Base-by-base conservation (phyloP, 805 yeast species). In the Maudiozyma bulderi region DNA sequence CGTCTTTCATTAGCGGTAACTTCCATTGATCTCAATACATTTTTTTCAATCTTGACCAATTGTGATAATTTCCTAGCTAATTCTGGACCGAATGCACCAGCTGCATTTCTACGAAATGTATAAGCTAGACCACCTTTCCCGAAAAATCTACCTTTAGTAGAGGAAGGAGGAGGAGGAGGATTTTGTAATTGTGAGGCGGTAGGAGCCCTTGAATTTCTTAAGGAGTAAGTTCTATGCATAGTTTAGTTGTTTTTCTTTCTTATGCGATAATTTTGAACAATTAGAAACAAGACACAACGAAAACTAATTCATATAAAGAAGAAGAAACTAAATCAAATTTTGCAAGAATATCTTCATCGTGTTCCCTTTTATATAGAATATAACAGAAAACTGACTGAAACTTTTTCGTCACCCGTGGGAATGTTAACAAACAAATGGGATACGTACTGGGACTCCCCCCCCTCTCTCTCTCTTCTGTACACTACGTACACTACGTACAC, bases 221-320 rank as follows among this genome's bases (percentile, higher is more conserved):
- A 77, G 35, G 99, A 91, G 73, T 93, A 93, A 46, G 99, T 91
- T 83, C 97, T 86, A 78, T 91, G 97, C 99, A 93, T 93, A 2
- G 11, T 44, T 9, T 38, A n/a, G 13, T 9, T n/a, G n/a, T n/a
- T n/a, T n/a, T n/a, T 10, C n/a, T 9, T 38, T 9, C 15, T 10
- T 34, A n/a, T 20, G 26, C 26, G 26, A 5, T 32, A 32, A 32
- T 8, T 9, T 3, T 32, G 4, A 32, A 32, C 26, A 20, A 20
- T 20, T 20, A 20, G 26, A 20, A 20, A 20, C 26, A n/a, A n/a
- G n/a, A n/a, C n/a, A n/a, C n/a, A n/a, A n/a, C n/a, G n/a, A n/a
- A n/a, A n/a, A n/a, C n/a, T n/a, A n/a, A n/a, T n/a, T n/a, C n/a
- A n/a, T n/a, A n/a, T n/a, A n/a, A n/a, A n/a, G n/a, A n/a, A n/a